Conservation (phyloP, 192 early-diverging fungal genomes). For the Geosiphon pyriformis region DNA sequence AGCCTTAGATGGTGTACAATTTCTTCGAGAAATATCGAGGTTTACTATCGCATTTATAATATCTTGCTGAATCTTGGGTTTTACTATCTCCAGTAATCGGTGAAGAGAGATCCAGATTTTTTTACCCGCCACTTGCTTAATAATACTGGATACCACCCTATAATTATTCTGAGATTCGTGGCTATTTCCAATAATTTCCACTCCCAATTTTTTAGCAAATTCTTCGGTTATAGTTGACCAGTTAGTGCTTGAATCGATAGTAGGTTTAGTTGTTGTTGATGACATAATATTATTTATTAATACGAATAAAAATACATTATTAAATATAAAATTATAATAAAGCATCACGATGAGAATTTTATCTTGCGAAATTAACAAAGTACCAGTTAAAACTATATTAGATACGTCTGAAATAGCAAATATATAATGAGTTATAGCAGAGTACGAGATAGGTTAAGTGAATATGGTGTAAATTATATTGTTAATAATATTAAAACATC, state of each 20-base stretch:
- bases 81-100: slow-evolving; percentile 17
- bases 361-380: slow-evolving; percentile 13
- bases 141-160: slow-evolving; percentile 10
- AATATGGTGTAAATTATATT: too few species aligned
- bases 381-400: slow-evolving; percentile 2
- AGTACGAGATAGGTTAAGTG: too few species aligned
- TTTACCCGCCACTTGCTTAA: slow-evolving; percentile 3
- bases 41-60: slow-evolving; percentile 7
- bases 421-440: too few species aligned
- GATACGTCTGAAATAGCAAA: too few species aligned
- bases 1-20: slow-evolving; percentile 13
- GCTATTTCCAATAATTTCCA: neutral
- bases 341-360: slow-evolving; percentile 4
- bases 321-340: slow-evolving; percentile 6
- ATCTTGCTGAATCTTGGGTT: slow-evolving; percentile 8
- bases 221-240: slow-evolving; percentile 16
- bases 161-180: slow-evolving; percentile 6
- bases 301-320: neutral
- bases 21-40: slow-evolving; percentile 16
- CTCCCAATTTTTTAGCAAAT: slow-evolving; percentile 5
- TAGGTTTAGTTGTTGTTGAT: slow-evolving; percentile 11
- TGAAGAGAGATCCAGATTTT: slow-evolving; percentile 1
- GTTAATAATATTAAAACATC: too few species aligned
- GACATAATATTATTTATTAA: slow-evolving; percentile 15
- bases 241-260: slow-evolving; percentile 11